Evolutionary conservation across 2,329 filamentous ascomycete species (phyloP), one percentile per base, ranked within the genome.

Genomic region (Scedosporium dehoogii): DNA sequence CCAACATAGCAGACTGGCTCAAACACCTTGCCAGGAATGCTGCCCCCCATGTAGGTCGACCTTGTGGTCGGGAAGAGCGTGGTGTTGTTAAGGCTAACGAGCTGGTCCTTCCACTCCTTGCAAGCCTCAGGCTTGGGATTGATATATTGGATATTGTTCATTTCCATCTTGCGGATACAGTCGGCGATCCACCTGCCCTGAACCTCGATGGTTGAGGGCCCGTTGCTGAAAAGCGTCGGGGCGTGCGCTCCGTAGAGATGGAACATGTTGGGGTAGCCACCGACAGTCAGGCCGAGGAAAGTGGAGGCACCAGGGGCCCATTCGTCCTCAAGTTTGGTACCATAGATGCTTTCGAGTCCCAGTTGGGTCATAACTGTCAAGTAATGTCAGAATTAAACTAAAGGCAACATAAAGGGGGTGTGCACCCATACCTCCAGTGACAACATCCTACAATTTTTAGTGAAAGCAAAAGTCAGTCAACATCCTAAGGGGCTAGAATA

Each of bases 101-200:
- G 75, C 9, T 73, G 69, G 53, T 78, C 68, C 68, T 79, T 83
- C 81, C 81, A 86, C 4, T 72, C 67, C 4, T 76, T 68, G 6
- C 78, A 74, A 0, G 78, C 77, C 48, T 81, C 78, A 0, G 65
- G 44, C 44, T 74, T 78, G 0, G 81, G 74, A 63, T 85, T 77
- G 62, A 86, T 78, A 61, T 78, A 80, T 66, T 77, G 78, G 68
- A 84, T 73, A 1, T 70, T 68, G 48, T 80, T 72, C 1, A 67
- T 65, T 65, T 76, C 70, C 65, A 84, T 79, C 68, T 81, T 76
- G 42, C 74, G 70, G 61, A 86, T 81, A 53, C 70, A 69, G 57
- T 81, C 77, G 16, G 75, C 73, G 62, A 85, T 79, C 81, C 81
- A 86, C 0, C 80, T 73, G 2, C 81, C 83, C 66, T 87, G 84